These are phyloP conservation scores for Seiridium unicorne DNA, from an alignment of 2,329 filamentous ascomycete genomes.

Conservation along the genomic window DNA sequence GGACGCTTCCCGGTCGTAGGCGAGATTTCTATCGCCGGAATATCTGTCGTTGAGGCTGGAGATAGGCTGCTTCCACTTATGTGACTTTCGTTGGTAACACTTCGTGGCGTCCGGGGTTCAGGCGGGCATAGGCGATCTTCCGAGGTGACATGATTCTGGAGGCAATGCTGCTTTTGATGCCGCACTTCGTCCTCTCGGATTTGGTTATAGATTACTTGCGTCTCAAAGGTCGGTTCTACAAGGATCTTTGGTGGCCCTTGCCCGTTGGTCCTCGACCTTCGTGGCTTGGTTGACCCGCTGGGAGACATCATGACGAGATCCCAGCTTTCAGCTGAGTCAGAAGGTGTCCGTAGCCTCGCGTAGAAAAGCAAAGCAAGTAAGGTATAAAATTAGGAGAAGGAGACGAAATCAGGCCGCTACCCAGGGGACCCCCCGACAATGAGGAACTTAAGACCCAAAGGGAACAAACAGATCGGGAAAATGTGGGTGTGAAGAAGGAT, in stretches of 20 bases:
- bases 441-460: not conserved
- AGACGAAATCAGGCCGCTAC: not conserved
- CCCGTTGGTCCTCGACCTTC: constrained; percentile 1
- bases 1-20: constrained; percentile 13
- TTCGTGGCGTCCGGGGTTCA: constrained; percentile 8
- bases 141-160: constrained; percentile 19
- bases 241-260: constrained; percentile 15
- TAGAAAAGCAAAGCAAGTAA: not conserved
- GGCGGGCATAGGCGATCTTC: constrained; percentile 18
- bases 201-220: constrained; percentile 25
- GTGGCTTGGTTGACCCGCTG: not conserved
- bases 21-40: constrained; percentile 8
- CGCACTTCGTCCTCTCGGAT: constrained; percentile 22
- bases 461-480: not conserved
- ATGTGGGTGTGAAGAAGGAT: not conserved
- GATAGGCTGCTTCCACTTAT: constrained; percentile 16
- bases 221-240: constrained; percentile 22
- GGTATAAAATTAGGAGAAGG: not conserved
- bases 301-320: not conserved
- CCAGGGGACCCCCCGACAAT: not conserved
- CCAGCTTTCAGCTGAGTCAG: not conserved
- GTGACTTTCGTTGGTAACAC: constrained; percentile 17
- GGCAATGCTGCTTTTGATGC: constrained; percentile 11
- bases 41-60: constrained; percentile 19
- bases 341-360: not conserved